phyloP scores from a whole-genome alignment of 2,329 filamentous ascomycete genomes.

The Fusarium graminum region DNA sequence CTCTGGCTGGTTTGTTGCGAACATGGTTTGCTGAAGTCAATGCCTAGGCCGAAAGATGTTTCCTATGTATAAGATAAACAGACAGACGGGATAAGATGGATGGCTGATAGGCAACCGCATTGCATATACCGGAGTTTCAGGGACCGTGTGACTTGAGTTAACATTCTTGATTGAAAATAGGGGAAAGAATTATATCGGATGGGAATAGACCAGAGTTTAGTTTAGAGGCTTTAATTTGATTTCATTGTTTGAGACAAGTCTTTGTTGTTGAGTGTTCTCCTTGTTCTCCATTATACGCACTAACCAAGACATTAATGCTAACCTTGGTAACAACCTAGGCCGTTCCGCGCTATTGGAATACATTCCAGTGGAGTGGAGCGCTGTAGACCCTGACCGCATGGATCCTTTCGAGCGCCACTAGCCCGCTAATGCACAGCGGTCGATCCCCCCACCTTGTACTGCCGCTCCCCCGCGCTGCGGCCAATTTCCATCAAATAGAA shows the following conservation, averaged over 20 bases:
- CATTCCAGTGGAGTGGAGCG: slow-evolving; percentile 8
- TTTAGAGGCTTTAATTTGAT: slow-evolving; percentile 15
- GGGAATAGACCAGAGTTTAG: slow-evolving; percentile 3
- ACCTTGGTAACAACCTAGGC: slow-evolving; percentile 2
- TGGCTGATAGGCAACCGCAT: slow-evolving; percentile 18
- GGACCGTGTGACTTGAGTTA: slow-evolving; percentile 7
- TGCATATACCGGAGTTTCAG: slow-evolving; percentile 27
- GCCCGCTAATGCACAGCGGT: slow-evolving; percentile 2
- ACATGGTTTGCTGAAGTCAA: slow-evolving; percentile 91
- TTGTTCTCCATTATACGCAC: background rate
- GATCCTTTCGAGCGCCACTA: background rate
- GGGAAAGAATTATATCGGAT: background rate
- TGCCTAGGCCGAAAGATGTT: slow-evolving; percentile 48
- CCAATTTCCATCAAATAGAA: slow-evolving; percentile 12
- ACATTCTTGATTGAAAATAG: slow-evolving; percentile 5
- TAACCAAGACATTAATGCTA: slow-evolving; percentile 3
- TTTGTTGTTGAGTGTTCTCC: background rate
- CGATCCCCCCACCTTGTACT: slow-evolving; percentile 30
- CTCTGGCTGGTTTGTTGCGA: slow-evolving; percentile 87
- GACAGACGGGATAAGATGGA: background rate
- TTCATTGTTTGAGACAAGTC: slow-evolving; percentile 1
- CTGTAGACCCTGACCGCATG: background rate
- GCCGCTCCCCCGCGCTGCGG: slow-evolving; percentile 28
- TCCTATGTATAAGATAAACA: slow-evolving; percentile 1
- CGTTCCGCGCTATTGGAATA: slow-evolving; percentile 4